Base-by-base conservation (phyloP, 208 protist genomes). In the Trypanosoma lewisi region DNA sequence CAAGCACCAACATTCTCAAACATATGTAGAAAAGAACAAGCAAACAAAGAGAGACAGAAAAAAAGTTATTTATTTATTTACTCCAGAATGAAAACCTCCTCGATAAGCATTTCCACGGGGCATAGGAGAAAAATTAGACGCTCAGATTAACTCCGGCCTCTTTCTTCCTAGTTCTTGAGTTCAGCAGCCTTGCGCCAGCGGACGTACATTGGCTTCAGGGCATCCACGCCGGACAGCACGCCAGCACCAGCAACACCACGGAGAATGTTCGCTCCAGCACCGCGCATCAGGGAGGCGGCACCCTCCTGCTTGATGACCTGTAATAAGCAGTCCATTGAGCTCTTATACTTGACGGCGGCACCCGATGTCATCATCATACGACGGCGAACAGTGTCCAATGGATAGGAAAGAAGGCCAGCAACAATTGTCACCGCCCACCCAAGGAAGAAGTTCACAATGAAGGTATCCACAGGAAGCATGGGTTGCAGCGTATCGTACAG, bases 351-450 rank as follows among this genome's bases (percentile, higher is more conserved):
- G 55, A 80, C 72, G 50, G 72, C 72, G 39, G 75, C 79, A 49
- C 80, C 78, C 21, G 86, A 86, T 62, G 80, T 87, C 83, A 99
- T 98, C 93, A 97, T 96, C 80, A 99, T 91, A 69, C 97, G 89
- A 78, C 97, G 85, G 62, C 97, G 90, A 64, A 99, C 87, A 19
- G 98, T 99, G 84, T 99, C 98, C 69, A 99, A 82, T 44, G 98
- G 98, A 76, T 99, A 99, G 34, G 82, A 89, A 53, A 93, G 72
- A 42, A 88, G 74, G 23, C 80, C 80, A 67, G 82, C 71, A 44
- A 85, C 70, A 62, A 89, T 82, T 31, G 78, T 93, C 70, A 89
- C 83, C 21, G 73, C 34, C 80, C 80, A 91, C 33, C 80, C 80
- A 51, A 87, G 84, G 30, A 87, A 48, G 63, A 91, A 87, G 78